These are phyloP conservation scores for Fomitopsis pinicola DNA, from an alignment of 1,284 basidiomycete species.

Conservation along the genomic window DNA sequence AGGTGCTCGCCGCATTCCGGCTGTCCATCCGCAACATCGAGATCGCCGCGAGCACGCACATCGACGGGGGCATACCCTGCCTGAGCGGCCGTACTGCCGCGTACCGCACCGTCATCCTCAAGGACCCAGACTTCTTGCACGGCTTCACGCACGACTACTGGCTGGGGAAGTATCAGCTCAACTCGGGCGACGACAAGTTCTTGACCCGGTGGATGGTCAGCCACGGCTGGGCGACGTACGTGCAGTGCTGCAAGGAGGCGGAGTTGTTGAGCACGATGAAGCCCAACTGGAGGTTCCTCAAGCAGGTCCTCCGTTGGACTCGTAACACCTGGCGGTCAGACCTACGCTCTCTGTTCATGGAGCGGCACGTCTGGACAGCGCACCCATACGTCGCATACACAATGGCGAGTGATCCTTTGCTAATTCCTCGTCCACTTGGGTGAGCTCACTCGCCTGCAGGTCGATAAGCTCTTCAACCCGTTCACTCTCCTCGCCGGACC, in stretches of 20 bases:
- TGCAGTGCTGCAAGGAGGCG: constrained; percentile 87
- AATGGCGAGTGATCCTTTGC: constrained; percentile 54
- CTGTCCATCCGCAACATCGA: constrained; percentile 91
- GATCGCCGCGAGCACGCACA: constrained; percentile 83
- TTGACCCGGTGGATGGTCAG: constrained; percentile 95
- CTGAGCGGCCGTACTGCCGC: constrained; percentile 89
- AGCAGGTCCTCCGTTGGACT: constrained; percentile 91
- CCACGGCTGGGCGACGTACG: constrained; percentile 91
- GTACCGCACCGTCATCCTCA: constrained; percentile 89
- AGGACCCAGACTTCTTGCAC: constrained; percentile 88
- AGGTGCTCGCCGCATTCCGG: constrained; percentile 88
- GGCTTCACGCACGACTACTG: constrained; percentile 93
- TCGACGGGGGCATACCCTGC: constrained; percentile 89
- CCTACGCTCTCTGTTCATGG: constrained; percentile 83
- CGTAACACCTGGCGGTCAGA: constrained; percentile 92
- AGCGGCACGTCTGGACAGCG: constrained; percentile 81
- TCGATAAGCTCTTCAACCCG: constrained; percentile 91
- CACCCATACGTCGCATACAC: constrained; percentile 91
- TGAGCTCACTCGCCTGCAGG: constrained; percentile 32
- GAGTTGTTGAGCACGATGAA: constrained; percentile 93
- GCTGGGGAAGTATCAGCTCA: constrained; percentile 89
- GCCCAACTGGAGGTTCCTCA: constrained; percentile 91
- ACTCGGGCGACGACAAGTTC: constrained; percentile 92
- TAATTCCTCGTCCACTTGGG: neutral
- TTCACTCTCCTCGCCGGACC: constrained; percentile 84